Evolutionary conservation across 2,329 filamentous ascomycete genomes (phyloP), one percentile per base, ranked within the genome.

Genomic region (Penicillium sp.): DNA sequence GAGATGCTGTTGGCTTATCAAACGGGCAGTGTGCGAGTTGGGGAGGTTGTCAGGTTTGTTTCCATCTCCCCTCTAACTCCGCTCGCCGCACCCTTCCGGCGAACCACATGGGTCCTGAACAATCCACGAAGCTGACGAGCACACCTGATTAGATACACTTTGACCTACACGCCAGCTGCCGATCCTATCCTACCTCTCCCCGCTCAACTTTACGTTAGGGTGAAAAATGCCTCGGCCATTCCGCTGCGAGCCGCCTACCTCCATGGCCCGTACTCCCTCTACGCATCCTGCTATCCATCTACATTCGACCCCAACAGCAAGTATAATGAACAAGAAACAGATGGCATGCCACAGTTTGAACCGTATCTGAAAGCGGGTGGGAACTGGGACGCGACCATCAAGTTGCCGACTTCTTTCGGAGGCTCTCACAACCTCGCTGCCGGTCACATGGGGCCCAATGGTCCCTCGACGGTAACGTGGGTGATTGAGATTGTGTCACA

Each of bases 331-430:
- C 83, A 88, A 1, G 84, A 86, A 52, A 81, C 82, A 52, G 87
- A 92, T 77, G 91, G 90, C 47, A 83, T 89, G 1, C 95, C 95
- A 16, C 90, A 96, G 67, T 99, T 95, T 69, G 95, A 99, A 76
- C 93, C 95, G 47, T 93, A 96, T 80, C 84, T 99, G 70, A 98
- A 98, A 80, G 93, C 95, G 9, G 95, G 93, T 29, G 93, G 91
- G 7, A 86, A 84, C 46, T 99, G 93, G 90, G 85, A 87, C 66
- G 90, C 91, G 56, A 86, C 87, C 69, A 83, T 99, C 62, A 81
- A 86, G 5, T 87, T 99, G 0, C 93, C 93, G 0, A 88, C 93
- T 53, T 80, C 88, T 61, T 88, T 95, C 58, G 83, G 51, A 44
- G 52, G 63, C 19, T 59, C 62, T 14, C 60, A 65, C 35, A 55